phyloP scores from a whole-genome alignment of 2,329 filamentous ascomycete species.

The Dothideomycetes sp. region DNA sequence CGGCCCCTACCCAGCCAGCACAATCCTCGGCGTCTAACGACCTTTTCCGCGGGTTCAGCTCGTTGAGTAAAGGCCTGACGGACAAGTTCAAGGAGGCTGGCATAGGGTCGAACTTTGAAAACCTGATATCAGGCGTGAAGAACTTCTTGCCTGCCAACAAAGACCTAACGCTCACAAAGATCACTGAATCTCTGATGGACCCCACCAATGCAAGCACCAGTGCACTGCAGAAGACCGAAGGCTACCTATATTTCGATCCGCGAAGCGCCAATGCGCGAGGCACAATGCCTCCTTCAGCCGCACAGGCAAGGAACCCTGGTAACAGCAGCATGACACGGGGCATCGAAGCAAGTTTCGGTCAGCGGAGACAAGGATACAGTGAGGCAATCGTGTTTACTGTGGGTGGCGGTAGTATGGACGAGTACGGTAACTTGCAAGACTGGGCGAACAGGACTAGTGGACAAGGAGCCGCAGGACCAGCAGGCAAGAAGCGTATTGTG shows the following conservation, averaged over 20 bases:
- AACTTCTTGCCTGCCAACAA: conserved; percentile 96
- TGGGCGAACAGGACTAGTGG: conserved; percentile 75
- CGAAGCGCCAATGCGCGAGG: conserved; percentile 86
- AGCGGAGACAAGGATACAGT: conserved; percentile 50
- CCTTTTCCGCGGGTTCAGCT: conserved; percentile 87
- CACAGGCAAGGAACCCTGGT: conserved; percentile 33
- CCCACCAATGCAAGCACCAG: conserved; percentile 80
- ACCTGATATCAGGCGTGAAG: conserved; percentile 89
- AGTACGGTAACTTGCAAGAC: conserved; percentile 94
- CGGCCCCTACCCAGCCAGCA: conserved; percentile 58
- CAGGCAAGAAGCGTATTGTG: conserved; percentile 69
- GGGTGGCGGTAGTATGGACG: conserved; percentile 95
- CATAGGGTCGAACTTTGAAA: conserved; percentile 79
- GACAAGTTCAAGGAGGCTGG: conserved; percentile 91
- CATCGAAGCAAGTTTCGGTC: conserved; percentile 77
- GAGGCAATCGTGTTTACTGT: conserved; percentile 34
- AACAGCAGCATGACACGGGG: conserved; percentile 38
- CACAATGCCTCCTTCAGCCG: conserved; percentile 73
- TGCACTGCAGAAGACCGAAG: conserved; percentile 91
- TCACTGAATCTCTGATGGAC: conserved; percentile 97
- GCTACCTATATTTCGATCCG: conserved; percentile 95
- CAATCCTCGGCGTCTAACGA: conserved; percentile 59
- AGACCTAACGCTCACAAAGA: conserved; percentile 93
- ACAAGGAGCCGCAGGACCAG: conserved; percentile 39
- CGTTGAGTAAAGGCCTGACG: conserved; percentile 82